These are phyloP conservation scores for Claviceps paspali DNA, from an alignment of 2,329 filamentous ascomycete genomes.

Conservation along the genomic window DNA sequence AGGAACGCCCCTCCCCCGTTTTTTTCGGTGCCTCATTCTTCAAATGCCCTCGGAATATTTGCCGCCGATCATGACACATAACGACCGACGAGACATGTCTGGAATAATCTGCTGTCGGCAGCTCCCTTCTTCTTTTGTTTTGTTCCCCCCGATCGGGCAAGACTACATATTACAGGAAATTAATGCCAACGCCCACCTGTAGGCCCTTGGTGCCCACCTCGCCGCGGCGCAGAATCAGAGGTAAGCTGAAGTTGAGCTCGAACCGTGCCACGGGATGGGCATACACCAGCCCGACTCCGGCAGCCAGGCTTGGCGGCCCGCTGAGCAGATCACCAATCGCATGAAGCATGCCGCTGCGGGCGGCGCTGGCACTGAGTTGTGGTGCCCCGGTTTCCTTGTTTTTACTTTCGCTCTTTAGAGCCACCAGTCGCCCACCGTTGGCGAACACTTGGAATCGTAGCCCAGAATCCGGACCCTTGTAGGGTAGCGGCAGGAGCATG, in stretches of 20 bases:
- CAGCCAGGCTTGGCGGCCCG: slow-evolving; percentile 70
- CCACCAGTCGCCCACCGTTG: slow-evolving; percentile 75
- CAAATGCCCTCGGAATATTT: too few species aligned
- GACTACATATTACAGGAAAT: slow-evolving; percentile 70
- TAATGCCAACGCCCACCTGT: slow-evolving; percentile 91
- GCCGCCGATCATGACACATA: too few species aligned
- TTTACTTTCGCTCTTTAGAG: slow-evolving; percentile 47
- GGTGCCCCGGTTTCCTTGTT: slow-evolving; percentile 22
- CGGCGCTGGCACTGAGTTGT: slow-evolving; percentile 25
- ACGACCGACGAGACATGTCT: too few species aligned
- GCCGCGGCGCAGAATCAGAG: slow-evolving; percentile 63
- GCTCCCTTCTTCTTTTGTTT: too few species aligned
- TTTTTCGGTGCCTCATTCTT: too few species aligned
- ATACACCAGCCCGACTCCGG: slow-evolving; percentile 83
- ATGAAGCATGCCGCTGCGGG: slow-evolving; percentile 36
- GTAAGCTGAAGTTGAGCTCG: slow-evolving; percentile 89
- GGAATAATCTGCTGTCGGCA: too few species aligned
- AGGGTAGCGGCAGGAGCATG: slow-evolving; percentile 70
- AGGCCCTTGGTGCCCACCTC: slow-evolving; percentile 85
- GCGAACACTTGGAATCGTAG: slow-evolving; percentile 80
- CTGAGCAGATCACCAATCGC: slow-evolving; percentile 58
- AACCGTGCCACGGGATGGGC: slow-evolving; percentile 87
- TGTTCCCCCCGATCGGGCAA: too few species aligned
- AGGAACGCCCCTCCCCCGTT: too few species aligned
- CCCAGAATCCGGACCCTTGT: slow-evolving; percentile 66